phyloP scores from a whole-genome alignment of 202 grass and related monocot genomes.

The Zoysia matrella region DNA sequence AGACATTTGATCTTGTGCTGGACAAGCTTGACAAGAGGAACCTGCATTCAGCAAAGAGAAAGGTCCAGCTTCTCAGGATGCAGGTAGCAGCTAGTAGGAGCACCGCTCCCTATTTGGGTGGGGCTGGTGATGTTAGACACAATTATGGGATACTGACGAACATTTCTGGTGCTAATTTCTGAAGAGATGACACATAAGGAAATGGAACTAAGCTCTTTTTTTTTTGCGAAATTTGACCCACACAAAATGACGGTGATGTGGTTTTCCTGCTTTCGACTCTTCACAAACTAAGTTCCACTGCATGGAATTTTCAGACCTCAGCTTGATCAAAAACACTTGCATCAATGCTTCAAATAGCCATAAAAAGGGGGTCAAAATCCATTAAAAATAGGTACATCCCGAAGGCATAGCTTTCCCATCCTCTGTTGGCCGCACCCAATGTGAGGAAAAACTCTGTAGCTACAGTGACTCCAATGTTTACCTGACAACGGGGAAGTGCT shows the following conservation, averaged over 20 bases:
- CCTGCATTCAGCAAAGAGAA: constrained; percentile 54
- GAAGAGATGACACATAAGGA: neutral
- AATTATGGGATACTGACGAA: neutral
- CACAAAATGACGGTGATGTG: neutral
- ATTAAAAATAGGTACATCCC: too few relatives aligned
- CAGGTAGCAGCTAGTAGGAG: constrained; percentile 40
- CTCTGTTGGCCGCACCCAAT: too few relatives aligned
- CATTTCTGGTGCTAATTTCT: neutral
- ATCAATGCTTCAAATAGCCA: neutral
- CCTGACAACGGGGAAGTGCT: too few relatives aligned
- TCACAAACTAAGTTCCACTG: neutral
- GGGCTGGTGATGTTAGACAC: constrained; percentile 11
- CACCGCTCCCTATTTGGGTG: neutral
- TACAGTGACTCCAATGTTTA: too few relatives aligned
- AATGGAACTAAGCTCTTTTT: too few relatives aligned
- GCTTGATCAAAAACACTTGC: neutral
- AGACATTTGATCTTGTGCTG: constrained; percentile 64
- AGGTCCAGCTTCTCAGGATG: constrained; percentile 52
- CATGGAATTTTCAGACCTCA: neutral
- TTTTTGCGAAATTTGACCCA: neutral
- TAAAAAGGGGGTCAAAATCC: neutral
- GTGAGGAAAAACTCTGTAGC: too few relatives aligned
- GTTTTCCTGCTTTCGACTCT: neutral
- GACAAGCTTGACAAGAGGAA: constrained; percentile 62
- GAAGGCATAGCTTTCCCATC: too few relatives aligned